Conservation (phyloP, 1,284 basidiomycete species). For the Gymnopus androsaceus region DNA sequence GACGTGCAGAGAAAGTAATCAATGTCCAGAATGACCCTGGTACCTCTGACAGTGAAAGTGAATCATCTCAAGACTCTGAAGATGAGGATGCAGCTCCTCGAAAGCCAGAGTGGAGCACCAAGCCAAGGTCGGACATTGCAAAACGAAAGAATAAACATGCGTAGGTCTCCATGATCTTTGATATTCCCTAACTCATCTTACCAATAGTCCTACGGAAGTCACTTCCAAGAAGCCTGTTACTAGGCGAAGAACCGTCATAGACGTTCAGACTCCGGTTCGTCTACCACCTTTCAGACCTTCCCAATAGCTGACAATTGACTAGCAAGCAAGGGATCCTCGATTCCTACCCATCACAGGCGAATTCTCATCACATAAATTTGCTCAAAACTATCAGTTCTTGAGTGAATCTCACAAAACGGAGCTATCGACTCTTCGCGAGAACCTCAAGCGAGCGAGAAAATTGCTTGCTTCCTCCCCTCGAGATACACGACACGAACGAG, state of each 20-base stretch:
- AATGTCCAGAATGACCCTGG: slow-evolving; percentile 37
- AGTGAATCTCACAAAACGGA: slow-evolving; percentile 70
- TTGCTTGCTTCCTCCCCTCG: slow-evolving; percentile 66
- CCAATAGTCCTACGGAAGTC: slow-evolving; percentile 74
- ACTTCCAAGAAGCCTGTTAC: slow-evolving; percentile 88
- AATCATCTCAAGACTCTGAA: slow-evolving; percentile 13
- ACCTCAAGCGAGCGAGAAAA: slow-evolving; percentile 71
- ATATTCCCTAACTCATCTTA: slow-evolving; percentile 4
- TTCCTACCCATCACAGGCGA: slow-evolving; percentile 81
- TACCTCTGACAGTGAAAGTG: slow-evolving; percentile 27
- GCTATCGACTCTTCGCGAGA: slow-evolving; percentile 64
- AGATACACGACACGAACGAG: slow-evolving; percentile 62
- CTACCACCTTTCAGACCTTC: background rate
- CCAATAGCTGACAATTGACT: background rate
- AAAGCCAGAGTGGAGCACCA: slow-evolving; percentile 40
- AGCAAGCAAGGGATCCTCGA: slow-evolving; percentile 88
- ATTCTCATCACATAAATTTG: slow-evolving; percentile 70
- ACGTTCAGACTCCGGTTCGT: slow-evolving; percentile 67
- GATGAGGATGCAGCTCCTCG: slow-evolving; percentile 26
- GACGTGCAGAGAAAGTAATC: slow-evolving; percentile 64
- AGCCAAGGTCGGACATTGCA: slow-evolving; percentile 45
- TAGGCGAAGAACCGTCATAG: slow-evolving; percentile 75
- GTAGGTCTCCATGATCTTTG: slow-evolving; percentile 59
- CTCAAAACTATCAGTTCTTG: slow-evolving; percentile 80
- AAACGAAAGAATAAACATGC: slow-evolving; percentile 88